Base-by-base conservation (phyloP, 257 asterid species). In the Nemophila menziesii region DNA sequence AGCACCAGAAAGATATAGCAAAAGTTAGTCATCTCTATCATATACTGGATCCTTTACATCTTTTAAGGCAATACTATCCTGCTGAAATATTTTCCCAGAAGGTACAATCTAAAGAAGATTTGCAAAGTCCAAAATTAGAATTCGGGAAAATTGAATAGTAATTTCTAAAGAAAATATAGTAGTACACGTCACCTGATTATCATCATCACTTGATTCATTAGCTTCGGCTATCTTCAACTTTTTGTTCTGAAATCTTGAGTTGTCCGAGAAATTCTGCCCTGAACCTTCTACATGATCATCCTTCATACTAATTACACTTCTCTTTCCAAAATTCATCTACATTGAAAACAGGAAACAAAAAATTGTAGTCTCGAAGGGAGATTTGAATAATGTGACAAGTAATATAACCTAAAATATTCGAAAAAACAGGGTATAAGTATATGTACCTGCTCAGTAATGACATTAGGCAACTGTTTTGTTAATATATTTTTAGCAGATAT, bases 381-480 rank as follows among this genome's bases (percentile, higher is more conserved):
- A 5, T 26, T 26, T 26, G 22, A n/a, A 7, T 22, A 18, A 9
- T 18, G 33, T 11, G 0, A 4, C 17, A 27, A 33, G 34, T 20
- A n/a, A 17, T 12, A 23, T 1, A 18, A 13, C 12, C 36, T 13
- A 5, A n/a, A 29, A 29, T 29, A 7, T 7, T 29, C 2, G 7
- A 2, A 5, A 29, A 7, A 29, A 29, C 36, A 29, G 9, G 12
- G 12, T 9, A 29, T 29, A 9, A 44, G 33, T 36, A 27, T 40
- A 27, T 9, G 24, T 48, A 83, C 89, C 92, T 78, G 67, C 69
- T 67, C 65, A 15, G 73, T 56, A 62, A 44, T 54, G 48, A 36
- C 53, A 33, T 40, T 43, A 33, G 17, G 45, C n/a, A 60, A 48
- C 41, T 10, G 49, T 51, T 50, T 57, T 16, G 46, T 46, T n/a